Conservation (phyloP, 176 grass and related monocot species). For the Aegilops speltoides region DNA sequence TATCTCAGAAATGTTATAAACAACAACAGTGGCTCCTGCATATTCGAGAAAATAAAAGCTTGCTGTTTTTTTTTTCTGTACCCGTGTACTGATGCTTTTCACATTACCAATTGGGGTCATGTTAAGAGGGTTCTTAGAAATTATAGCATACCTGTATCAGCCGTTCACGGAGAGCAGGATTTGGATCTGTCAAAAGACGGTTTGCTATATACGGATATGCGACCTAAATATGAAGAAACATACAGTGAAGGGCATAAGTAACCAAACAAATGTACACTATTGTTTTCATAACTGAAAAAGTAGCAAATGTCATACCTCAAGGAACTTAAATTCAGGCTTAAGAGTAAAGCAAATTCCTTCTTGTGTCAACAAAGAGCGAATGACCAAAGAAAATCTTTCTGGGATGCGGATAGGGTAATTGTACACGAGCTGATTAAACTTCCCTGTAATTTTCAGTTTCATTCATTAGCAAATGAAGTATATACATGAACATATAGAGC, state of each 20-base stretch:
- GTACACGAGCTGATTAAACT: conserved; percentile 98
- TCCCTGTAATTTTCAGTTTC: conserved; percentile 55
- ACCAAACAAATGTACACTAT: neutral
- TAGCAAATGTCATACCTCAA: conserved; percentile 63
- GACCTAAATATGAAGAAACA: conserved; percentile 59
- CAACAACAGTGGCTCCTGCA: neutral
- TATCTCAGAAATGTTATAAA: neutral
- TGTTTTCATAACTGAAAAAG: conserved; percentile 19
- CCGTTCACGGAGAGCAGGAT: conserved; percentile 91
- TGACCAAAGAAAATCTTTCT: conserved; percentile 98
- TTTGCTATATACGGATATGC: conserved; percentile 98
- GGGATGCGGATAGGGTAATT: conserved; percentile 96
- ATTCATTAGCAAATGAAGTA: conserved; percentile 27
- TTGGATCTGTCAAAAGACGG: conserved; percentile 94
- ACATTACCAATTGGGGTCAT: neutral
- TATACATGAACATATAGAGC: neutral
- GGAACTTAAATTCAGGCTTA: conserved; percentile 95
- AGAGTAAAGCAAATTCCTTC: conserved; percentile 98
- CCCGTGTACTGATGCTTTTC: neutral
- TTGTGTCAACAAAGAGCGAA: conserved; percentile 94
- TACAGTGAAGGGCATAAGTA: conserved; percentile 22
- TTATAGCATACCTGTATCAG: conserved; percentile 75
- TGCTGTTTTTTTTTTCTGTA: neutral
- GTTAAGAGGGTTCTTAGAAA: conserved; percentile 6
- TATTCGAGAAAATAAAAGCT: neutral